A percentile compares a stretch with the other conserved stretches of the same genome.
These are phyloP conservation scores for Onygenales sp. DNA, from an alignment of 2,329 filamentous ascomycete genomes.

Conservation along the genomic window DNA sequence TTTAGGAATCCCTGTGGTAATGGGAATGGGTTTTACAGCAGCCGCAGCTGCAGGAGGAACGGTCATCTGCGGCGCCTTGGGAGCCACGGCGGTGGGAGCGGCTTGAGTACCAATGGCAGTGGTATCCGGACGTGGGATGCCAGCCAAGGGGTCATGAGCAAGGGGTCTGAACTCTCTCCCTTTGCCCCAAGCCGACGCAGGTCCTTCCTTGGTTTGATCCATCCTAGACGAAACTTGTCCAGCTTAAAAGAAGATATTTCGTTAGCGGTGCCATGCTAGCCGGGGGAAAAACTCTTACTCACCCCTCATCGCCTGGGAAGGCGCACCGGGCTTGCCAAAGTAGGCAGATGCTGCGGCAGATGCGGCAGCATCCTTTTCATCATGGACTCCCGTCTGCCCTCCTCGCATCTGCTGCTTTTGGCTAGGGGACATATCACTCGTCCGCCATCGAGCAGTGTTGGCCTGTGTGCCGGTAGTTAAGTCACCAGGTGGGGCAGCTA, in stretches of 20 bases:
- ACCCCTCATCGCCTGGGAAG: background rate
- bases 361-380: constrained; percentile 6
- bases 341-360: constrained; percentile 9
- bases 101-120: background rate
- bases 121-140: background rate
- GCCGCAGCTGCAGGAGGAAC: background rate
- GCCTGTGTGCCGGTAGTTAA: background rate
- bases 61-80: background rate
- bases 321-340: constrained; percentile 2
- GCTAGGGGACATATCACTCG: background rate
- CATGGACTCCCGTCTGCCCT: background rate
- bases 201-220: background rate
- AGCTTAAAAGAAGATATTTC: background rate
- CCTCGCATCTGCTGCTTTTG: background rate
- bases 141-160: constrained; percentile 1
- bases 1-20: background rate
- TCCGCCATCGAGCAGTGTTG: background rate
- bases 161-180: constrained; percentile 3
- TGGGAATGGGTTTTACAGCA: background rate
- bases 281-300: background rate
- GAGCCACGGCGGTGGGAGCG: background rate
- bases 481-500: background rate
- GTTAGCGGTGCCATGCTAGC: background rate
- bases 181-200: background rate
- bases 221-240: background rate